A percentile compares a stretch with the other conserved stretches of the same genome.
phyloP scores from a whole-genome alignment of 805 yeast genomes.

The Sugiyamaella qingdaonensis region DNA sequence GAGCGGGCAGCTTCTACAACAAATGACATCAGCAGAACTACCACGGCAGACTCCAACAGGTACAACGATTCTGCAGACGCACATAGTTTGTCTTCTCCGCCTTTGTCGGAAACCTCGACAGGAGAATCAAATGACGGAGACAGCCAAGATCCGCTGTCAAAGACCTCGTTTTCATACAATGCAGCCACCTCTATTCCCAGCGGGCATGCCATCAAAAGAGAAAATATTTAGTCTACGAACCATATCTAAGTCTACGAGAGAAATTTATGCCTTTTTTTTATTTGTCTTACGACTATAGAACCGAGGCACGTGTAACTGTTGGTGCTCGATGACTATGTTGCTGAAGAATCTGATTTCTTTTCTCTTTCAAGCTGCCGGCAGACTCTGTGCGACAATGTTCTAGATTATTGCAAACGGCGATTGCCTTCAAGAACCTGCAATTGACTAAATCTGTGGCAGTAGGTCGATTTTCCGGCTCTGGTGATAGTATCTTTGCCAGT shows the following conservation, averaged over 20 bases:
- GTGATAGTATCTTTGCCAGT: constrained; percentile 21
- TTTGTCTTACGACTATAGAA: too few species aligned
- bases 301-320: too few species aligned
- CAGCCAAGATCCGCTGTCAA: background rate
- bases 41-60: background rate
- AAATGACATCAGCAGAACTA: background rate
- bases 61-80: constrained; percentile 15
- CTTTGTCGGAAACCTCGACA: background rate
- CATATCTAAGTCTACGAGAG: too few species aligned
- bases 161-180: background rate
- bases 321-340: too few species aligned
- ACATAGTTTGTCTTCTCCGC: background rate
- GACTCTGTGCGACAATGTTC: too few species aligned
- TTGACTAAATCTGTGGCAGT: background rate
- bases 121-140: background rate
- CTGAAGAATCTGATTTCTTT: too few species aligned
- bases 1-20: constrained; percentile 3
- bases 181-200: constrained; percentile 1
- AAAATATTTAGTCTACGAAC: background rate
- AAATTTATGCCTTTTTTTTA: too few species aligned
- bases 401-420: background rate
- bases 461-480: constrained; percentile 13
- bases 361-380: too few species aligned
- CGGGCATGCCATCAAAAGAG: background rate
- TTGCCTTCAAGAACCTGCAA: background rate